Evolutionary conservation across 805 yeast genomes (phyloP), one percentile per base, ranked within the genome.

Genomic region (Lachancea meyersii): DNA sequence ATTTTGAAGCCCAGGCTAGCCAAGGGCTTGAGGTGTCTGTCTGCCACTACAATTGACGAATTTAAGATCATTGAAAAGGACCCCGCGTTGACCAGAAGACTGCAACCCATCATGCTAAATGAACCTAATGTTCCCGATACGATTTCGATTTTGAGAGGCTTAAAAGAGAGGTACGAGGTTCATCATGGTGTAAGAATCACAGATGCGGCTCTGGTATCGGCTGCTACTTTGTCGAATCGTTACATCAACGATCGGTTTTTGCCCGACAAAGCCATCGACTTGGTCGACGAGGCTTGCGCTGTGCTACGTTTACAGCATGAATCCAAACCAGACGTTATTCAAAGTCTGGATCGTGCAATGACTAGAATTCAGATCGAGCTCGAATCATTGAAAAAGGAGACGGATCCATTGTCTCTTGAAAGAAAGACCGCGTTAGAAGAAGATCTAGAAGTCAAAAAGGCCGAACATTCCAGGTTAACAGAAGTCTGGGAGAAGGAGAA

Each of bases 221-320:
- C 97, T 10, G 96, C 96, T 0, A 80, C 86, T 5, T 77, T 89
- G 57, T 80, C 94, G 37, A 86, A 87, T 58, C 74, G 98, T 49
- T 91, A 91, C 61, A 86, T 91, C 43, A 84, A 94, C 2, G 97
- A 91, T 61, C 68, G 97, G 43, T 88, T 80, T 55, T 68, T 91
- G 30, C 98, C 98, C 1, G 98, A 91, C 59, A 91, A 91, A 68
- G 97, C 97, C 17, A 91, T 91, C 51, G 98, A 91, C 64, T 73
- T 91, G 51, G 93, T 91, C 1, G 98, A 91, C 65, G 98, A 91
- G 60, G 97, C 97, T 0, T 89, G 97, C 67, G 93, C 97, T 3
- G 95, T 95, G 0, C 71, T 91, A 45, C 72, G 98, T 50, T 70
- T 91, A 46, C 98, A 91, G 64, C 97, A 93, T 61, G 98, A 91